Base-by-base conservation (phyloP, 164 flowering plant species). In the Nymphaea thermarum region DNA sequence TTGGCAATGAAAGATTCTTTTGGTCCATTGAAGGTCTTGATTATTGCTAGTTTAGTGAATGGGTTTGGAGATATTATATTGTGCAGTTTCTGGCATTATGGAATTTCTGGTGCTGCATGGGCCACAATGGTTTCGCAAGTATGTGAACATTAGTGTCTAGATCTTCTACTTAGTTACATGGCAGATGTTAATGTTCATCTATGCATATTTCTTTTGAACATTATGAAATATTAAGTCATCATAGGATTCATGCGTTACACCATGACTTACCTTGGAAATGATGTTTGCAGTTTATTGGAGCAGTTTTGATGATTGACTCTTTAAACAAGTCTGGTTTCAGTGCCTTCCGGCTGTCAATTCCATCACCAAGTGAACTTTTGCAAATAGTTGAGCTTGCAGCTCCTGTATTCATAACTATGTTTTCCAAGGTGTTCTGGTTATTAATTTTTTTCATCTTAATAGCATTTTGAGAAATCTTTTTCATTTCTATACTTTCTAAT, bases 21-120 rank as follows among this genome's bases (percentile, higher is more conserved):
- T 93, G 98, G 98, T 70, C 99, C 99, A 55, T 72, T 95, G 77
- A 95, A 95, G 87, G 96, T 96, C 68, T 81, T 95, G 82, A 83
- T 78, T 0, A 93, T 78, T 75, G 92, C 98, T 60, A 86, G 86
- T 81, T 79, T 66, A 63, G 70, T 92, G 68, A 95, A 90, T 81
- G 90, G 81, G 42, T 57, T 85, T 69, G 98, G 98, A 68, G 89
- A 89, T 77, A 69, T 92, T 72, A 77, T 87, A 64, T 69, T 92
- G 15, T 95, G 99, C 84, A 76, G 75, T 65, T 79, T 82, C 74
- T 67, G 92, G 62, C 91, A 88, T 62, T 89, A 83, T 79, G 99
- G 98, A 43, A 95, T 95, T 69, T 90, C 96, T 74, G 99, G 98
- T 42, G 99, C 99, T 68, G 98, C 99, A 63, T 92, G 99, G 99